Evolutionary conservation across 768 basidiomycete species (phyloP).

Genomic region (Melanogaster broomeanus): DNA sequence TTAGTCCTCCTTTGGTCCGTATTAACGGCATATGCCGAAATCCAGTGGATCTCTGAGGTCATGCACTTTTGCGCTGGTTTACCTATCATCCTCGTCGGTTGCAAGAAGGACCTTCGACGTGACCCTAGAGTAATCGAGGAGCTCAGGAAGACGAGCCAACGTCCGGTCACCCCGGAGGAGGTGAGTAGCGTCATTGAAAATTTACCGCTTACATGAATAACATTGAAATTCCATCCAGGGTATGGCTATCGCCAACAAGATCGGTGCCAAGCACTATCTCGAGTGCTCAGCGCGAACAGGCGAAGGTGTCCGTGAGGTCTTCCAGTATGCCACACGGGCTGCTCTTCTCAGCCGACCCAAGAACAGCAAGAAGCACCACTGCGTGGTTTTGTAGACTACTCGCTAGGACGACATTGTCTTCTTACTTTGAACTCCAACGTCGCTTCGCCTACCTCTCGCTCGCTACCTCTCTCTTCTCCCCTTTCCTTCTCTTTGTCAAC

Average conservation of each 20-base stretch:
- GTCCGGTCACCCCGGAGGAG: conserved; percentile 94
- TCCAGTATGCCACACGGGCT: conserved; percentile 95
- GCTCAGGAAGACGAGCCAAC: conserved; percentile 90
- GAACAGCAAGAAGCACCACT: conserved; percentile 42
- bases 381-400: conserved; percentile 46
- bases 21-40: conserved; percentile 8
- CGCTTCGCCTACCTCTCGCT: conserved; percentile 17
- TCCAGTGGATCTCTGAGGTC: conserved; percentile 97
- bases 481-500: conserved; percentile 17
- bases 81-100: conserved; percentile 96
- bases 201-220: neutral
- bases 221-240: conserved; percentile 53
- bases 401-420: conserved; percentile 15
- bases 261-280: conserved; percentile 93
- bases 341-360: conserved; percentile 71
- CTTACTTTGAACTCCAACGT: conserved; percentile 23
- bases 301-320: conserved; percentile 97
- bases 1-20: conserved; percentile 5
- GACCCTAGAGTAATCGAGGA: conserved; percentile 94
- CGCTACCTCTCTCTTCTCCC: conserved; percentile 12
- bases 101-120: conserved; percentile 97
- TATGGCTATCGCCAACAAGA: conserved; percentile 94
- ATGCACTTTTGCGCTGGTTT: conserved; percentile 95
- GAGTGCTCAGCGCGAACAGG: conserved; percentile 97
- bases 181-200: conserved; percentile 39